Percentiles rank a stretch among this genome's conserved stretches.
Conservation (phyloP, 495 filamentous ascomycete species). For the Hypoxylon lienhwacheense region DNA sequence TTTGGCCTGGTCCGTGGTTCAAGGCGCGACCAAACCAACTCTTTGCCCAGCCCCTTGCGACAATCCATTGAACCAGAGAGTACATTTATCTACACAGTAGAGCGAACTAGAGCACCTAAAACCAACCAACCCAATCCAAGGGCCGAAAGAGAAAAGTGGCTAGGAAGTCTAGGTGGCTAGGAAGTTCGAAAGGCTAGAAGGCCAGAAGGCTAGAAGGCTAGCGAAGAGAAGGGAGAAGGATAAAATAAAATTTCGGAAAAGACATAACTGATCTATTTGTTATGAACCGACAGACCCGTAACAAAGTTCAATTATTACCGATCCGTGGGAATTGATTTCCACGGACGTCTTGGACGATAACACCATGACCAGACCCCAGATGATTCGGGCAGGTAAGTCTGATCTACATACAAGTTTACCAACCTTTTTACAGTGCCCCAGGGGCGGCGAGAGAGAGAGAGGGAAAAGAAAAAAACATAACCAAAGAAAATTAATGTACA, state of each 20-base stretch:
- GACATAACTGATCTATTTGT: conserved; percentile 9
- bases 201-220: conserved; percentile 11
- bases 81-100: too few species aligned
- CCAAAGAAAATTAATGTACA: too few species aligned
- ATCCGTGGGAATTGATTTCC: conserved; percentile 34
- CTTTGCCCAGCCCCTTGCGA: conserved; percentile 32
- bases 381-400: conserved; percentile 73
- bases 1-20: conserved; percentile 25
- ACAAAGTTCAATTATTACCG: conserved; percentile 18
- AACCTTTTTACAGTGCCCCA: conserved; percentile 21
- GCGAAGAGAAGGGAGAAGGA: conserved; percentile 4
- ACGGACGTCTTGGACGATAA: conserved; percentile 22
- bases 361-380: conserved; percentile 74
- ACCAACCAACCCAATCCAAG: too few species aligned
- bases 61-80: conserved; percentile 19
- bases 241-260: conserved; percentile 18
- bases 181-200: background rate
- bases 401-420: conserved; percentile 25
- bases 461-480: conserved; percentile 21
- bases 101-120: too few species aligned
- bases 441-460: conserved; percentile 11
- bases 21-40: conserved; percentile 20
- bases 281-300: conserved; percentile 21
- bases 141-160: too few species aligned
- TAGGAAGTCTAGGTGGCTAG: too few species aligned